Conservation (phyloP, 495 filamentous ascomycete species). For the Neurospora sp. region DNA sequence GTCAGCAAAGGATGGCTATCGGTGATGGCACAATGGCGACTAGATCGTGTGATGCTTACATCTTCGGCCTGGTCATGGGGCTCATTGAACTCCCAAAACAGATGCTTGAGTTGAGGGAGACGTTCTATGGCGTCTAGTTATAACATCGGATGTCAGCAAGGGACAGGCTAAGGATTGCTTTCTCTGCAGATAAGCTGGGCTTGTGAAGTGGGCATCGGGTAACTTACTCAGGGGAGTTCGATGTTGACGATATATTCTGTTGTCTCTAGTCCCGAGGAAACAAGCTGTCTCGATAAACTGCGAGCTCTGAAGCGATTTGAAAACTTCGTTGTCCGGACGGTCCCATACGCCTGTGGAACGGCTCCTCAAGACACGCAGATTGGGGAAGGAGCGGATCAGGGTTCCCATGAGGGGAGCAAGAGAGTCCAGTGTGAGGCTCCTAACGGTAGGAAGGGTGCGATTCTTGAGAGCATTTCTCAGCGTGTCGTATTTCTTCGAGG, state of each 20-base stretch:
- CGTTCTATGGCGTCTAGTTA: not conserved
- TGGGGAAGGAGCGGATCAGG: not conserved
- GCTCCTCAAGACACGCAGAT: not conserved
- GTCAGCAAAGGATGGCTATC: not conserved
- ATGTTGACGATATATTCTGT: not conserved
- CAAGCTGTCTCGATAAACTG: not conserved
- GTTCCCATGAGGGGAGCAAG: not conserved
- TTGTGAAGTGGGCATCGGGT: not conserved
- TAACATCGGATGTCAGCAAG: not conserved
- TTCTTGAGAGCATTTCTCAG: not conserved
- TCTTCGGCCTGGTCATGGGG: not conserved
- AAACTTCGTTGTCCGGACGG: not conserved
- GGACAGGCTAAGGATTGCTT: not conserved
- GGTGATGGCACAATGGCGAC: not conserved
- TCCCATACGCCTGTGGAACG: not conserved
- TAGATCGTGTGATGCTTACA: not conserved
- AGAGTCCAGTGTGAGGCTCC: not conserved
- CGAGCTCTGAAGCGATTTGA: not conserved
- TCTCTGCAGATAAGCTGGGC: not conserved
- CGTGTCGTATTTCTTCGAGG: not conserved
- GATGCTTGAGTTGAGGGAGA: not conserved
- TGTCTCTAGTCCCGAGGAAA: not conserved
- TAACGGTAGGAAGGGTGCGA: not conserved
- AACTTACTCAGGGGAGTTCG: not conserved
- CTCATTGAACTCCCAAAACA: not conserved